Conservation (phyloP, 2,329 filamentous ascomycete genomes). For the Camillea tinctor region DNA sequence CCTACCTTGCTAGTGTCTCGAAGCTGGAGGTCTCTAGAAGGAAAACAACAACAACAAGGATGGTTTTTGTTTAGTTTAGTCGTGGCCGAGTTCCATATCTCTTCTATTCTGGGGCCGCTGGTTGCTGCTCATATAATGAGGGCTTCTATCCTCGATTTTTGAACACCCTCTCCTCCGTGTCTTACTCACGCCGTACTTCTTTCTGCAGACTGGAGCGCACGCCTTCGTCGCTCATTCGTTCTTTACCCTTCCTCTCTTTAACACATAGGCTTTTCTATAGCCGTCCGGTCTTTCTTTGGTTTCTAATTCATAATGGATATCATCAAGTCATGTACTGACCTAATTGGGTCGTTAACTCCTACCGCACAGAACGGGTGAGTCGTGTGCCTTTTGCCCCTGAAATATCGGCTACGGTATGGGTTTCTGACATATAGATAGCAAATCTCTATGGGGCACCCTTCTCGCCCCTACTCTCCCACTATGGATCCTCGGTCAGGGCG, state of each 20-base stretch:
- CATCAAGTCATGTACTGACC: constrained; percentile 15
- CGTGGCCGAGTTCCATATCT: background rate
- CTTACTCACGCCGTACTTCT: background rate
- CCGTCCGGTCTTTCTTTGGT: constrained; percentile 28
- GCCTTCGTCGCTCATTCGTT: constrained; percentile 6
- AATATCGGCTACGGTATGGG: background rate
- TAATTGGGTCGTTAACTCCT: constrained; percentile 24
- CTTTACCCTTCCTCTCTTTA: constrained; percentile 10
- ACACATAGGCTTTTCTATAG: constrained; percentile 19
- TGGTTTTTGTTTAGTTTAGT: background rate
- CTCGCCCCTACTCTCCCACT: constrained; percentile 31
- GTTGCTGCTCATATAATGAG: background rate
- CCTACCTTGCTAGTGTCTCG: background rate
- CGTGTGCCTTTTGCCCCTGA: background rate
- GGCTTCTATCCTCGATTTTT: background rate
- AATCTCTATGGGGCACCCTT: constrained; percentile 35
- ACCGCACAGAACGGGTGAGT: constrained; percentile 30
- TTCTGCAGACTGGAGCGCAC: background rate
- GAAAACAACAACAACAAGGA: background rate
- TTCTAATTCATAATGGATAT: constrained; percentile 28
- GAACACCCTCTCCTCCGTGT: background rate
- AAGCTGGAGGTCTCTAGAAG: background rate
- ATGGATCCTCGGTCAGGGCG: constrained; percentile 22
- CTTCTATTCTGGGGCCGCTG: too few species aligned
- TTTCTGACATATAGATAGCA: constrained; percentile 15